Evolutionary conservation across 192 early-diverging fungal genomes (phyloP), one percentile per base, ranked within the genome.

Genomic region (Backusella tarrabulga): DNA sequence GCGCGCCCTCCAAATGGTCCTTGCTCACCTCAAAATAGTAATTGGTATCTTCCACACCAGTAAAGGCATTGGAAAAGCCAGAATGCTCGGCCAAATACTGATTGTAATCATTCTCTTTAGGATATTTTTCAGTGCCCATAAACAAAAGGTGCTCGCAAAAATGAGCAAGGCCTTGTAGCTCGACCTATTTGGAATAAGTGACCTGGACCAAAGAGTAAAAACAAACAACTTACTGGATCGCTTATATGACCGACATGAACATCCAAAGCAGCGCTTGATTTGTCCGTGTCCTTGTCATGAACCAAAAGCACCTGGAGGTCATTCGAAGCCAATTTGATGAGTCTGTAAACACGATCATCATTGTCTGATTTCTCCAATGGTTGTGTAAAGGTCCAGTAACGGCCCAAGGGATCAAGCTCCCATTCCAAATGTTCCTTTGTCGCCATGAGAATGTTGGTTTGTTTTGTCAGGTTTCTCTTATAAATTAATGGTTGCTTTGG

Each of bases 21-120:
- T 90, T 86, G 17, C 82, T 85, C 17, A 95, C 92, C 41, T 94
- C 92, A 88, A 95, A 96, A 81, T 93, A 93, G 77, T 95, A 96
- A 79, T 95, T 95, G n/a, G 94, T 95, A 71, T 91, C 83, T 71
- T 95, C 93, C 4, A 86, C 81, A 26, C 82, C 80, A 8, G 95
- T 96, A 74, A 92, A 96, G 0, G 95, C 95, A 77, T 96, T 96
- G 5, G 90, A 92, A 63, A 85, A 83, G 14, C 95, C 95, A 23
- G 90, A 90, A 77, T 96, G 93, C 67, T 90, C 84, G 3, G 88
- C 60, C 29, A 96, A 83, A 67, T 86, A 96, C 75, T 90, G 81
- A n/a, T 81, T 86, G 81, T 96, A 96, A 26, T 93, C 93, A 77
- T 95, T 96, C 75, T 96, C 95, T 23, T 78, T 78, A 12, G 95